phyloP scores from a whole-genome alignment of 495 filamentous ascomycete species.

The Xylaria nigripes region DNA sequence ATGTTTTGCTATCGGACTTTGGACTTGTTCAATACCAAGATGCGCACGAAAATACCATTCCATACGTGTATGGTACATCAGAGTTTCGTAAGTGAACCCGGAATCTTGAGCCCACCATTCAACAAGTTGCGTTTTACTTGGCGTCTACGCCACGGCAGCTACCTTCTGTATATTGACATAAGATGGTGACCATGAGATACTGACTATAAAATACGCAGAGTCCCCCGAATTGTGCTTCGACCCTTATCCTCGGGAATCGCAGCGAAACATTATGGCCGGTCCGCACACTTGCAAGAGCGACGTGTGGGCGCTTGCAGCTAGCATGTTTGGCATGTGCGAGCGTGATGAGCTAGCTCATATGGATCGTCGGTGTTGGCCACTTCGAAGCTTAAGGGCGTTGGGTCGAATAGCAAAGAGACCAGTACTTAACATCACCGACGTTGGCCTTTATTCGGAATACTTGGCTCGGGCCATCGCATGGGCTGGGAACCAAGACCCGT shows the following conservation, averaged over 20 bases:
- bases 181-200: not conserved
- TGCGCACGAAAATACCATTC: not conserved
- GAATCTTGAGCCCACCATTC: not conserved
- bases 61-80: not conserved
- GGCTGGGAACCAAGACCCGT: not conserved
- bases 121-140: not conserved
- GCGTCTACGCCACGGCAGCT: not conserved
- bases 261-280: not conserved
- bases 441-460: not conserved
- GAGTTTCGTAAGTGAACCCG: not conserved
- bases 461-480: not conserved
- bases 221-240: constrained; percentile 12
- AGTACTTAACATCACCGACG: not conserved
- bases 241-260: constrained; percentile 6
- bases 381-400: not conserved
- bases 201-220: not conserved
- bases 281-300: constrained; percentile 15
- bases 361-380: not conserved
- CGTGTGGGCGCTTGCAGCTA: constrained; percentile 16
- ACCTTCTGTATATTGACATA: not conserved
- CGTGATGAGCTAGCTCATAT: not conserved
- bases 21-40: constrained; percentile 20
- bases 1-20: constrained; percentile 27
- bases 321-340: constrained; percentile 13
- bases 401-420: not conserved